Evolutionary conservation across 108 stramenopile genomes (phyloP), one percentile per base, ranked within the genome.

Genomic region (Poteriospumella lacustris): DNA sequence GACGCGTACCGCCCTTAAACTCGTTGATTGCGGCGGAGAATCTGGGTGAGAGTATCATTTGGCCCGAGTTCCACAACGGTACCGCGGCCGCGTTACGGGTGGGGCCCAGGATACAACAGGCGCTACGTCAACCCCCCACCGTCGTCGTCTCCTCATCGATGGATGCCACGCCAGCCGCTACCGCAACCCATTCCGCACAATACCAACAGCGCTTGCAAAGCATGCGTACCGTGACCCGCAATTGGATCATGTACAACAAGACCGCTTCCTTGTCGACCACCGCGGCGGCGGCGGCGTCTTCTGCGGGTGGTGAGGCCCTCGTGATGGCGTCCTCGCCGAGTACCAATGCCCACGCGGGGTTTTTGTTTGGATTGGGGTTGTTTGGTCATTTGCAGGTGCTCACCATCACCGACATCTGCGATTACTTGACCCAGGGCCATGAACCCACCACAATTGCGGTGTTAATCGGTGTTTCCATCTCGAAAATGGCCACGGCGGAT

Each of bases 1-100:
- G 95, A 41, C 77, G 93, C 41, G 89, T 95, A 26, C 93, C 94
- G 39, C 98, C 98, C 5, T 80, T 88, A 40, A 96, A 96, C 85
- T 89, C 90, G 5, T 86, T 81, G 1, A 81, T 97, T 41, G 87
- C 91, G 38, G 79, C 81, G 1, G 85, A 89, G 59, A 87, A 87
- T 58, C 85, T 86, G 34, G 58, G 87, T 42, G 93, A 95, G 42
- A 77, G 90, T 58, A 88, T 87, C 34, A 85, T 92, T 31, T 99
- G 98, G 96, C 94, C 95, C 3, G 93, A 96, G 75, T 99, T 99
- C 83, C 96, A 99, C 86, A 99, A 99, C 81, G 98, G 96, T 19
- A 95, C 94, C 28, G 95, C 96, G 39, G 94, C 95, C 38, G 94
- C 95, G 33, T 86, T 99, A 26, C 60, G 60, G 28, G 5, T 64